These are phyloP conservation scores for Chaetomium cochliodes DNA, from an alignment of 495 filamentous ascomycete species.

Conservation along the genomic window DNA sequence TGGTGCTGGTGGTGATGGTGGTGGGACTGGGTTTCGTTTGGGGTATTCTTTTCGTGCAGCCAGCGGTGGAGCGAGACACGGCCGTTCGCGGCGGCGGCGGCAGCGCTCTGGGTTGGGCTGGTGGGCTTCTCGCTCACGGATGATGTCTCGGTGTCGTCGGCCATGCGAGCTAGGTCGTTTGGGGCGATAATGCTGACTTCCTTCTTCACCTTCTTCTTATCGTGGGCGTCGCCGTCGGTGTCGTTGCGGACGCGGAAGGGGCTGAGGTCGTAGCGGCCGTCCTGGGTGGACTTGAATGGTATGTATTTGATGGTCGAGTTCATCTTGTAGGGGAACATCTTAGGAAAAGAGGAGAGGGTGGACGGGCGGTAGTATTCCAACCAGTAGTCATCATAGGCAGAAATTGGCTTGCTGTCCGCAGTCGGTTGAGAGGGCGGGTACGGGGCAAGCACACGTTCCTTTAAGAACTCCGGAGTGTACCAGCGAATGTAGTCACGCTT, in stretches of 20 bases:
- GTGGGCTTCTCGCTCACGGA: slow-evolving; percentile 40
- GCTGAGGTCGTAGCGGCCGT: slow-evolving; percentile 73
- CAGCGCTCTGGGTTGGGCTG: slow-evolving; percentile 10
- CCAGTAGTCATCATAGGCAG: slow-evolving; percentile 92
- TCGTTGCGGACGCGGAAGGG: slow-evolving; percentile 75
- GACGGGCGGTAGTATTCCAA: slow-evolving; percentile 93
- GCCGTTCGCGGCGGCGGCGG: slow-evolving; percentile 13
- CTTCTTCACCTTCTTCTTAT: slow-evolving; percentile 56
- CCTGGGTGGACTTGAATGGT: slow-evolving; percentile 66
- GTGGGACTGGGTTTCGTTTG: slow-evolving; percentile 19
- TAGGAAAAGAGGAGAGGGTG: slow-evolving; percentile 77
- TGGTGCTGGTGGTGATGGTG: slow-evolving; percentile 12
- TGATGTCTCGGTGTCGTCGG: slow-evolving; percentile 38
- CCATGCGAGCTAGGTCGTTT: slow-evolving; percentile 40
- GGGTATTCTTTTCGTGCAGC: slow-evolving; percentile 44
- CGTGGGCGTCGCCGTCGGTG: slow-evolving; percentile 40
- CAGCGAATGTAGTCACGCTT: slow-evolving; percentile 73
- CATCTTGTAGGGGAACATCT: slow-evolving; percentile 87
- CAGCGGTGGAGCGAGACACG: slow-evolving; percentile 52
- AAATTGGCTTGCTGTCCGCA: slow-evolving; percentile 55
- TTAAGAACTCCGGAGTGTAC: slow-evolving; percentile 78
- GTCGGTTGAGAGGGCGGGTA: slow-evolving; percentile 42
- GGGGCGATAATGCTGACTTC: slow-evolving; percentile 62
- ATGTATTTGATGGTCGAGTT: slow-evolving; percentile 82
- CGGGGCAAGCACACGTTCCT: slow-evolving; percentile 55